Base-by-base conservation (phyloP, 352 stramenopile species). In the Pythium grandisporangium region DNA sequence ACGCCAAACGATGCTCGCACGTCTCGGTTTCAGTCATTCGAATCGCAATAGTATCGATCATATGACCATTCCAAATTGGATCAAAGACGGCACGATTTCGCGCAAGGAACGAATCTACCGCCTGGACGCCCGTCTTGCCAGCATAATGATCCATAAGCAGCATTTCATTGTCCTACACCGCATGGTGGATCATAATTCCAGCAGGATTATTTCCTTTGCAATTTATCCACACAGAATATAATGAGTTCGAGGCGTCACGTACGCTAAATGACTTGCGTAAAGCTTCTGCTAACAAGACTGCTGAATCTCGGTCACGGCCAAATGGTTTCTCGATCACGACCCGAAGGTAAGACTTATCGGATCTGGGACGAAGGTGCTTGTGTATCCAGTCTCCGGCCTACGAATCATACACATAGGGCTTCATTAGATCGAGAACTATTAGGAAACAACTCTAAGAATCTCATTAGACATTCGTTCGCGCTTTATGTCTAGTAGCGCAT, bases 91-190 rank as follows among this genome's bases (percentile, higher is more conserved):
- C 48, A n/a, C 40, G 36, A 33, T 92, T 93, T 2, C 36, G 27
- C n/a, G 53, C 48, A 1, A 87, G 53, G 40, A 84, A 90, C 17
- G 51, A 46, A 1, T 58, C 34, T 21, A 90, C 61, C 0, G 64
- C 68, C 14, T 72, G 71, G 1, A 93, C 55, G n/a, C 61, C 71
- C 2, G 45, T 42, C 37, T 93, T 93, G 23, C 78, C 80, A n/a
- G 84, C 67, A 47, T 90, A 93, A 42, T 93, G 80, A 21, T 93
- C 80, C 47, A 91, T 86, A n/a, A 90, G 48, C n/a, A 80, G 78
- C 22, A 92, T 55, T 44, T 93, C 78, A 13, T 89, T 35, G 21
- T 66, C 60, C 64, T 82, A 17, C n/a, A 11, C 5, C 13, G 7
- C 21, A 42, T 20, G 6, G 39, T 21, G 8, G 17, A 16, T n/a